These are phyloP conservation scores for Guadua angustifolia DNA, from an alignment of 176 grass and related monocot species.

Conservation along the genomic window DNA sequence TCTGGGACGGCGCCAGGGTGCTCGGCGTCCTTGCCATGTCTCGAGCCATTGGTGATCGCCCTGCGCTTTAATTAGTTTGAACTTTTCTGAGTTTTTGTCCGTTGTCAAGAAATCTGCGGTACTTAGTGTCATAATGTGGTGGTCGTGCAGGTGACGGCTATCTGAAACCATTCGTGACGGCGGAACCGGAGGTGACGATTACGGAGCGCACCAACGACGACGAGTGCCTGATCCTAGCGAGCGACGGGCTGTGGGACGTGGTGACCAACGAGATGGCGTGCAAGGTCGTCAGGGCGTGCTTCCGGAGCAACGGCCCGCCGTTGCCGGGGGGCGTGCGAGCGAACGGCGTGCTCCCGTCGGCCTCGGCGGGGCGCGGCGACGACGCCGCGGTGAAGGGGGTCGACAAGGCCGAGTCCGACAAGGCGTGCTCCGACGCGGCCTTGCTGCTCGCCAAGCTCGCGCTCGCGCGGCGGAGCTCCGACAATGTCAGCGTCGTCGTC, in stretches of 20 bases:
- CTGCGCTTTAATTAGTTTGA: background rate
- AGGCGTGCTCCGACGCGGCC: constrained; percentile 57
- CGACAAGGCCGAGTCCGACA: constrained; percentile 44
- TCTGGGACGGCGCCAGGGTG: constrained; percentile 73
- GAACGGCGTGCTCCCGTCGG: constrained; percentile 27
- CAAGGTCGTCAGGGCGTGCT: constrained; percentile 50
- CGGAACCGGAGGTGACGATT: constrained; percentile 70
- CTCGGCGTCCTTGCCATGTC: constrained; percentile 82
- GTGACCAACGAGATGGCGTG: constrained; percentile 65
- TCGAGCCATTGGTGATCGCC: constrained; percentile 64
- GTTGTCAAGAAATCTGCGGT: background rate
- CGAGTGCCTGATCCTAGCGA: constrained; percentile 72
- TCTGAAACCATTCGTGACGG: constrained; percentile 71
- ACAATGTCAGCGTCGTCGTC: constrained; percentile 76
- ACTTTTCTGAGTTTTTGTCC: background rate
- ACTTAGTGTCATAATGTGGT: background rate
- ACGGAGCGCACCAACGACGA: constrained; percentile 47
- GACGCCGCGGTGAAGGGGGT: constrained; percentile 24
- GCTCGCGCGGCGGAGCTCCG: constrained; percentile 51
- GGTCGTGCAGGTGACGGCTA: constrained; percentile 64
- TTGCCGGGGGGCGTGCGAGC: background rate
- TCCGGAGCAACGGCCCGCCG: constrained; percentile 41
- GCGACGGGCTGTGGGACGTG: constrained; percentile 78
- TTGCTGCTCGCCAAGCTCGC: constrained; percentile 66
- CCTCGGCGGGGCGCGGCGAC: background rate